Percentiles rank a stretch among this genome's conserved stretches.
phyloP scores from a whole-genome alignment of 331 rosid species.

The Quercus phellos region DNA sequence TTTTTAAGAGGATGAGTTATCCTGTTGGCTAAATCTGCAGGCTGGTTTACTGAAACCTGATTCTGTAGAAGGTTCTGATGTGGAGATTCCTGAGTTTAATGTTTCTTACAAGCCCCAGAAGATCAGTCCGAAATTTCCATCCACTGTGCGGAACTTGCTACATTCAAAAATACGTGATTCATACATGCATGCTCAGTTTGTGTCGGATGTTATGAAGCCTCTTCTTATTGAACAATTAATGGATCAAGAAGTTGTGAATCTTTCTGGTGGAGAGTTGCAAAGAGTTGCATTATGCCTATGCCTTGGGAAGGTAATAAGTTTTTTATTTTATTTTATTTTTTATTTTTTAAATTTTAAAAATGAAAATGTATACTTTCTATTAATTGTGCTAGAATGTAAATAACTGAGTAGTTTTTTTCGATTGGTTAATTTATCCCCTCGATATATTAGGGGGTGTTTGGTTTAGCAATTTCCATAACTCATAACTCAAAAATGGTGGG shows the following conservation, averaged over 20 bases:
- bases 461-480: too few relatives aligned
- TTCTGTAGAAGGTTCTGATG: conserved; percentile 57
- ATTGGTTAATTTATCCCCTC: neutral
- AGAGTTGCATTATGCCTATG: conserved; percentile 93
- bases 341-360: too few relatives aligned
- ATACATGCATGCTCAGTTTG: conserved; percentile 81
- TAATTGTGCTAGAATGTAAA: neutral
- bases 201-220: conserved; percentile 98
- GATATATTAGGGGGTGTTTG: neutral
- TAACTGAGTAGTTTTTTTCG: neutral
- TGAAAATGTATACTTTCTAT: neutral
- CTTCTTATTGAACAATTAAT: conserved; percentile 93
- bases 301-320: conserved; percentile 84
- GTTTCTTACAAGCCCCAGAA: conserved; percentile 98
- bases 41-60: conserved; percentile 98
- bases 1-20: neutral
- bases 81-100: conserved; percentile 90
- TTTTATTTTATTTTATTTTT: neutral
- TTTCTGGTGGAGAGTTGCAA: conserved; percentile 98
- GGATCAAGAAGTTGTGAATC: conserved; percentile 98
- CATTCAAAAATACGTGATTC: conserved; percentile 82
- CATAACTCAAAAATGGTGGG: too few relatives aligned
- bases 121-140: conserved; percentile 85
- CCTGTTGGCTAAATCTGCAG: conserved; percentile 32
- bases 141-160: conserved; percentile 72